Evolutionary conservation across 805 yeast genomes (phyloP).

Genomic region (Starmerella ratchasimensis): DNA sequence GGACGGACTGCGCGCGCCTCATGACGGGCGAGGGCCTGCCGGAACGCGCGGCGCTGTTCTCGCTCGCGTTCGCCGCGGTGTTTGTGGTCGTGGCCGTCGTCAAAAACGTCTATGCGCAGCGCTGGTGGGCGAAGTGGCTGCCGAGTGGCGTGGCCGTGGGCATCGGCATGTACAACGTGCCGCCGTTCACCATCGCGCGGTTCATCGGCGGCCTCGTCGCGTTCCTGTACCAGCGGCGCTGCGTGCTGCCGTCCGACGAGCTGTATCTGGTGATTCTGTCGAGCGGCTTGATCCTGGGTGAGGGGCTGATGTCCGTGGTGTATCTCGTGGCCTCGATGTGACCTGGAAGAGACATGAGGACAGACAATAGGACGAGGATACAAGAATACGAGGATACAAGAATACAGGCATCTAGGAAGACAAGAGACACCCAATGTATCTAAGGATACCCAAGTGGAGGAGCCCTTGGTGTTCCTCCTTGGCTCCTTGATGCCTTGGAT

Average conservation of each 20-base stretch:
- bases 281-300: slow-evolving; percentile 86
- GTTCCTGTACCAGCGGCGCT: slow-evolving; percentile 31
- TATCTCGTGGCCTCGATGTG: slow-evolving; percentile 56
- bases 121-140: slow-evolving; percentile 33
- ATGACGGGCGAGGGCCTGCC: slow-evolving; percentile 90
- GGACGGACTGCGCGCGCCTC: slow-evolving; percentile 91
- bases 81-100: slow-evolving; percentile 45
- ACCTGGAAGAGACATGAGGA: too few species aligned
- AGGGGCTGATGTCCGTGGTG: slow-evolving; percentile 74
- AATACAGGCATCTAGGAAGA: too few species aligned
- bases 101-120: slow-evolving; percentile 23
- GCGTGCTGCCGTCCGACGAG: slow-evolving; percentile 32
- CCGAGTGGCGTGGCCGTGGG: slow-evolving; percentile 98
- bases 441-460: too few species aligned
- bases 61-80: slow-evolving; percentile 53
- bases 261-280: slow-evolving; percentile 76
- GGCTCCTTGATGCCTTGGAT: too few species aligned
- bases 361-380: too few species aligned
- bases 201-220: slow-evolving; percentile 75
- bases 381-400: too few species aligned
- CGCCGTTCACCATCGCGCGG: slow-evolving; percentile 85
- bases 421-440: too few species aligned
- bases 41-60: slow-evolving; percentile 55
- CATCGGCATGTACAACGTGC: slow-evolving; percentile 86
- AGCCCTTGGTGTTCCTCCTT: too few species aligned